Evolutionary conservation across 1,284 basidiomycete species (phyloP).

Genomic region (Malassezia yamatoensis): DNA sequence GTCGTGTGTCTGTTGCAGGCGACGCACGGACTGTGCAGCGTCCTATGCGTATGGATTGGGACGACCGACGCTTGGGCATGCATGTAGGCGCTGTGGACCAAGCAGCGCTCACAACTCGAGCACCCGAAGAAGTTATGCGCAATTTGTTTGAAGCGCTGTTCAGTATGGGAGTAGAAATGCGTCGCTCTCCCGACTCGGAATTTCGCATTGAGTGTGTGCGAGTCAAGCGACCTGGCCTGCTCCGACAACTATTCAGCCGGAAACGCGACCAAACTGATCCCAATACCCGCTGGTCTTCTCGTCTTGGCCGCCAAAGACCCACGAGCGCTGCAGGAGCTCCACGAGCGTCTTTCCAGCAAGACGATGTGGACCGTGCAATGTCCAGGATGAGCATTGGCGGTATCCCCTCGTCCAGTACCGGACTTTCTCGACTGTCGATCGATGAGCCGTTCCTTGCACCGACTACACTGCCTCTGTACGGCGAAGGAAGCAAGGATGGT

Average conservation of each 20-base stretch:
- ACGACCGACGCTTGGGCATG: conserved; percentile 55
- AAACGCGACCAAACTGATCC: neutral
- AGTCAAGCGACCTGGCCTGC: conserved; percentile 24
- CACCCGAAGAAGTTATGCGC: conserved; percentile 75
- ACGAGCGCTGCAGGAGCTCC: conserved; percentile 16
- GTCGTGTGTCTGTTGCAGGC: conserved; percentile 6
- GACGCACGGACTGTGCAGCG: neutral
- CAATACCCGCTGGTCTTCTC: conserved; percentile 7
- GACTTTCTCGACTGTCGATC: conserved; percentile 11
- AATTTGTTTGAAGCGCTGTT: conserved; percentile 69
- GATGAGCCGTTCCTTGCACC: conserved; percentile 6
- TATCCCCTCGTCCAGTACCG: neutral
- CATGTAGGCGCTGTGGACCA: conserved; percentile 90
- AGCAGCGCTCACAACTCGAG: conserved; percentile 72
- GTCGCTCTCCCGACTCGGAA: conserved; percentile 68
- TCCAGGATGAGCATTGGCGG: conserved; percentile 6
- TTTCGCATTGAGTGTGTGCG: conserved; percentile 45
- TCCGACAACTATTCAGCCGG: conserved; percentile 4
- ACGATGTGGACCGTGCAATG: conserved; percentile 11
- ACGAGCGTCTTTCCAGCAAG: conserved; percentile 19
- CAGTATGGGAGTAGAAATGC: conserved; percentile 81
- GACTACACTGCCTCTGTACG: conserved; percentile 30
- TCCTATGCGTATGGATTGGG: neutral
- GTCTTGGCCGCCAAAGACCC: neutral
- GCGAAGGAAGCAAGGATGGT: conserved; percentile 35